phyloP scores from a whole-genome alignment of 2,329 filamentous ascomycete genomes.

The Alternaria gansuensis region DNA sequence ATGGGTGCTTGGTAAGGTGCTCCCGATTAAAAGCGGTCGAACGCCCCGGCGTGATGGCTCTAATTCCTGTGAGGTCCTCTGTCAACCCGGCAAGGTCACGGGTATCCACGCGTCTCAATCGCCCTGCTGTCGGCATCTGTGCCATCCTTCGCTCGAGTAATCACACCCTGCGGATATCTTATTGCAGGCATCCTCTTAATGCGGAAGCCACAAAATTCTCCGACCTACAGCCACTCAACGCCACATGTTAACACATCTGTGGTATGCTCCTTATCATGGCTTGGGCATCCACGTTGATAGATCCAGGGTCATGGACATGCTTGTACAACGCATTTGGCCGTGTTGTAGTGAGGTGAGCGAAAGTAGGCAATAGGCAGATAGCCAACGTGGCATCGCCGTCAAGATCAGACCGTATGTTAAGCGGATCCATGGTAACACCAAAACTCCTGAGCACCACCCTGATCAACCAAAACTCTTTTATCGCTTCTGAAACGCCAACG shows the following conservation, averaged over 20 bases:
- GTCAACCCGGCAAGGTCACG: background rate
- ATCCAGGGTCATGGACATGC: background rate
- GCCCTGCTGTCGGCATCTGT: background rate
- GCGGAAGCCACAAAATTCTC: background rate
- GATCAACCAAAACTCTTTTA: background rate
- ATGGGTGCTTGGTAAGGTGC: background rate
- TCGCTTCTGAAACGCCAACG: background rate
- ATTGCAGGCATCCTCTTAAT: background rate
- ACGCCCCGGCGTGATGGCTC: background rate
- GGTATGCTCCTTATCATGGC: background rate
- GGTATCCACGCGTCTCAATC: background rate
- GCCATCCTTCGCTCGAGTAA: background rate
- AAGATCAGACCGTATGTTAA: background rate
- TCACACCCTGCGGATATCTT: background rate
- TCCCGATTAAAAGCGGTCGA: background rate
- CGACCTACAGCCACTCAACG: background rate
- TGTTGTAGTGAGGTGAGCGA: background rate
- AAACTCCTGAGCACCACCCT: background rate
- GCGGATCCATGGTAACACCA: background rate
- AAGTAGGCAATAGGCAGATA: background rate
- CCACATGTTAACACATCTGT: background rate
- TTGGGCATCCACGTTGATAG: background rate
- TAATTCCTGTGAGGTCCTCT: background rate
- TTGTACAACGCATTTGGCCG: background rate
- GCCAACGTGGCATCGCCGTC: background rate